Base-by-base conservation (phyloP, 176 grass and related monocot genomes). In the Echinochloa phyllopogon region DNA sequence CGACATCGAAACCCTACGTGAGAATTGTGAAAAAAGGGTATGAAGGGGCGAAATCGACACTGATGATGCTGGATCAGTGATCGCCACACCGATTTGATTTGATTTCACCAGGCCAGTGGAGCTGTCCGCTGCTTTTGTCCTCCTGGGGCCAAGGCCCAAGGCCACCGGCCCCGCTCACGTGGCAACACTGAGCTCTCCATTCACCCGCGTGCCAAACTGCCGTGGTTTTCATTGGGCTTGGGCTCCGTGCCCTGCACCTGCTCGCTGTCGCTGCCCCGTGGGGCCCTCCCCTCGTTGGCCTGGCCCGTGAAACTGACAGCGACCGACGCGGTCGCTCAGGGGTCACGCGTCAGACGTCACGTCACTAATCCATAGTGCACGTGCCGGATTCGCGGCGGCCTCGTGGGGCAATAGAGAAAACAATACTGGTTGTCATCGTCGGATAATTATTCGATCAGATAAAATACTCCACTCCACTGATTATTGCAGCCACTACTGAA, bases 381-480 rank as follows among this genome's bases (percentile, higher is more conserved):
- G 75, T 60, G 75, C 55, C 2, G 21, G 55, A 57, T 43, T 61
- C 23, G 9, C 2, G 40, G 0, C 36, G 13, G 25, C 1, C 72
- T 74, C 72, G 74, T 57, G 51, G 12, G 53, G 21, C 56, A 24
- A 59, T 59, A 59, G 9, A 23, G 24, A 59, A 52, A 56, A 53
- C 24, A 6, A 51, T 4, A 52, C 51, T 8, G n/a, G n/a, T n/a
- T n/a, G 21, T 56, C 56, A 11, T 12, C 50, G 21, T 10, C 15
- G 17, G 25, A 76, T 76, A 40, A 57, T 76, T 57, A 57, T 76
- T 76, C 49, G 27, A 75, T 56, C 49, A 16, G 56, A 24, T 59
- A 59, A 59, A 33, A 33, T 33, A 33, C 56, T 58, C 6, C 56
- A 23, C 56, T 57, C 55, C 55, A 10, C 2, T 10, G 56, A 59